A percentile compares a stretch with the other conserved stretches of the same genome.
These are phyloP conservation scores for Ophiognomonia clavigignenti-juglandacearum DNA, from an alignment of 2,329 filamentous ascomycete genomes.

Conservation along the genomic window DNA sequence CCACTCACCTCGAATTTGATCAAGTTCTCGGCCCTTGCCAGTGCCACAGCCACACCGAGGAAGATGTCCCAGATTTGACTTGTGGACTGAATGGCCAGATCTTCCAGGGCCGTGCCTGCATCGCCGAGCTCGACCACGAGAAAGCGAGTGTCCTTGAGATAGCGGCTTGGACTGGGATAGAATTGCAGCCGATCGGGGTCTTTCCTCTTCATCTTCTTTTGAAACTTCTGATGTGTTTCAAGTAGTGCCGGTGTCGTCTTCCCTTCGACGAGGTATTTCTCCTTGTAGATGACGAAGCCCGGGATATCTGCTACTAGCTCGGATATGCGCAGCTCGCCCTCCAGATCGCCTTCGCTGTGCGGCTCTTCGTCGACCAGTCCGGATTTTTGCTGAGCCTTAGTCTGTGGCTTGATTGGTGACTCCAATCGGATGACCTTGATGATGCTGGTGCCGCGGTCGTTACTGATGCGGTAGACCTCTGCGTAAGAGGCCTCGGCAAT, in stretches of 20 bases:
- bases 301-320: constrained; percentile 60
- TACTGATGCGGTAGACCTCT: constrained; percentile 60
- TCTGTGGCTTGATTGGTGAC: constrained; percentile 54
- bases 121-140: constrained; percentile 60
- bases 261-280: constrained; percentile 55
- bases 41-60: constrained; percentile 53
- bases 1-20: constrained; percentile 53
- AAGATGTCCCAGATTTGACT: constrained; percentile 61
- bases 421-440: constrained; percentile 59
- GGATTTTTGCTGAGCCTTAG: constrained; percentile 48
- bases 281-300: constrained; percentile 63
- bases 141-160: constrained; percentile 53
- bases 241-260: constrained; percentile 48
- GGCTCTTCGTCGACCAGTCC: constrained; percentile 56
- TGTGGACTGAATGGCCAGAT: constrained; percentile 44
- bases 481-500: constrained; percentile 64
- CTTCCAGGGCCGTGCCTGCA: constrained; percentile 55
- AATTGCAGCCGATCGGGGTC: constrained; percentile 55
- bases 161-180: constrained; percentile 57
- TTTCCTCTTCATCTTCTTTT: constrained; percentile 47
- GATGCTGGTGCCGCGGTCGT: constrained; percentile 55
- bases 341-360: constrained; percentile 48
- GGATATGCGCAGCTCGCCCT: constrained; percentile 58
- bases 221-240: constrained; percentile 56
- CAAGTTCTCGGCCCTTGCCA: constrained; percentile 54